Evolutionary conservation across 106 monocot species (phyloP).

Genomic region (Xerophyta viscosa): DNA sequence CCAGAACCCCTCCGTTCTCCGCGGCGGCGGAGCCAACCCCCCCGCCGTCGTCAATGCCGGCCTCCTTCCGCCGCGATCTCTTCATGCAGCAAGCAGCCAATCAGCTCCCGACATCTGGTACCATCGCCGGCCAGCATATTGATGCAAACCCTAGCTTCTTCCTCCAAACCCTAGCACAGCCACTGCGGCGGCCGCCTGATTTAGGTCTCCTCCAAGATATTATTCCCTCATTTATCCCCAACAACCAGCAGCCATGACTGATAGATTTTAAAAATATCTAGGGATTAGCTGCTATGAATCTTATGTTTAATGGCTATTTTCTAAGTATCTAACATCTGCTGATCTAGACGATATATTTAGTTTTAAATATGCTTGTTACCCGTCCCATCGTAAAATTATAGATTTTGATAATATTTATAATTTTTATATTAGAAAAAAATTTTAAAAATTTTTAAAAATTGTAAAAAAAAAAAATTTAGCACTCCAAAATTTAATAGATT

Average conservation of each 20-base stretch:
- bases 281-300: conserved; percentile 1
- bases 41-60: conserved; percentile 3
- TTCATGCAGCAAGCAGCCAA: conserved; percentile 14
- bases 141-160: conserved; percentile 19
- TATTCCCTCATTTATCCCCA: conserved; percentile 26
- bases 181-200: conserved; percentile 40
- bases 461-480: too few relatives aligned
- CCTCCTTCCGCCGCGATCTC: conserved; percentile 16
- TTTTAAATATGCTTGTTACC: too few relatives aligned
- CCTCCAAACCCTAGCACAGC: conserved; percentile 12
- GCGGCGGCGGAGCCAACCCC: conserved; percentile 34
- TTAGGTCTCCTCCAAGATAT: conserved; percentile 64
- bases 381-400: too few relatives aligned
- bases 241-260: conserved; percentile 15
- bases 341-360: too few relatives aligned
- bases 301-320: too few relatives aligned
- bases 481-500: too few relatives aligned
- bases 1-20: conserved; percentile 45
- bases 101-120: too few relatives aligned
- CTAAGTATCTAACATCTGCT: too few relatives aligned
- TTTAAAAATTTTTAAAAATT: too few relatives aligned
- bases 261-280: conserved; percentile 20
- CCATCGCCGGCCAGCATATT: neutral
- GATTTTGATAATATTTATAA: too few relatives aligned
- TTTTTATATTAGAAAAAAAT: too few relatives aligned